Base-by-base conservation (phyloP, 2,329 filamentous ascomycete species). In the Dothistroma septosporum region DNA sequence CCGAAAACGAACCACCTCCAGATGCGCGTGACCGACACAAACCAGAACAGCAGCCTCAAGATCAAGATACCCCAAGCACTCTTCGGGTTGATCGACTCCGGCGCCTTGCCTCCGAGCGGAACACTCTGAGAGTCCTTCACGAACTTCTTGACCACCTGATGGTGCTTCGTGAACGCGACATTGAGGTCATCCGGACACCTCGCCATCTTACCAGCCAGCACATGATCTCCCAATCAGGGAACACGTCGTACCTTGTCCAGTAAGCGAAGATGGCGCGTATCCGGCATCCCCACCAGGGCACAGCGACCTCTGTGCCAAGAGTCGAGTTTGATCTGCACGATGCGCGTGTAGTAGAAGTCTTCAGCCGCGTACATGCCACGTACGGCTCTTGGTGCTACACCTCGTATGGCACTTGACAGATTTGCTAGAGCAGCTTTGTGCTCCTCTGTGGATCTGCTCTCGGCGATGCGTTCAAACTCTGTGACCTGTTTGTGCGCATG, bases 301-400 rank as follows among this genome's bases (percentile, higher is more conserved):
- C 72, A 66, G n/a, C 73, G 70, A 8, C 74, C 73, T 19, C 70
- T 67, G 0, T 68, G 69, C 72, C 74, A 77, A 1, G 33, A 57
- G 1, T 71, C 62, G 63, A 78, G 70, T 50, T 73, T 74, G 49
- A 78, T 71, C 52, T 77, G 74, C 6, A 71, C 75, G n/a, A 76
- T 67, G 19, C 76, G 73, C 32, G 78, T 73, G 60, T 75, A 76
- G 66, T 81, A 82, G 64, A 79, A 81, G 58, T 81, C 76, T 0
- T 76, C 66, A 0, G 74, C 53, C 4, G 46, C 46, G 5, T 55
- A 37, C 41, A 67, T 60, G 4, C 56, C 63, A 31, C 54, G 21
- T n/a, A 61, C 21, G 10, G 58, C 50, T 10, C 65, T 37, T 19
- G 47, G 37, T 21, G 58, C 58, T 6, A 66, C 56, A 6, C 64